A percentile compares a stretch with the other conserved stretches of the same genome.
These are phyloP conservation scores for Lunularia cruciata DNA, from an alignment of 225 moss, liverwort and hornwort genomes.

Conservation along the genomic window DNA sequence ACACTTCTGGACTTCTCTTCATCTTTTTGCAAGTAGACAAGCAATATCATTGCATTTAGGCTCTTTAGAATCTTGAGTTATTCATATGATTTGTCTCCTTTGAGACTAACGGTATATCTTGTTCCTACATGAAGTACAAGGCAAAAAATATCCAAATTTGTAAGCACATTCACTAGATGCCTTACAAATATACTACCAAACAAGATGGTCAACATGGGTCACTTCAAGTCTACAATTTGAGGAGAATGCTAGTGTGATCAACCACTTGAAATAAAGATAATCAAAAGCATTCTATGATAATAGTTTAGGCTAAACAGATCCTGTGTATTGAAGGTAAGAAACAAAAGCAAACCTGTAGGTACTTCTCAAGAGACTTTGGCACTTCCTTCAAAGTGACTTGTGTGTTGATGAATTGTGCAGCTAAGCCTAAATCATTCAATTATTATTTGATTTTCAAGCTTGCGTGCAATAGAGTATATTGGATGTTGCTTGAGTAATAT, in stretches of 20 bases:
- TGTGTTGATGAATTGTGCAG: too few species aligned
- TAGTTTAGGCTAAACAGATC: too few species aligned
- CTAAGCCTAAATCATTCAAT: too few species aligned
- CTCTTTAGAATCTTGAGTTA: slow-evolving; percentile 63
- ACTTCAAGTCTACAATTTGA: neutral
- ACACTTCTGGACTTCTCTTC: slow-evolving; percentile 88
- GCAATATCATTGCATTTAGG: slow-evolving; percentile 78
- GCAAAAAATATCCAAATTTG: neutral
- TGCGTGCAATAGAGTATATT: too few species aligned
- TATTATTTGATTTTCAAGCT: too few species aligned
- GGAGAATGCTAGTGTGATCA: too few species aligned
- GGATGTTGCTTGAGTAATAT: too few species aligned
- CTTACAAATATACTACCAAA: neutral
- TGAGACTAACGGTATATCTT: slow-evolving; percentile 73
- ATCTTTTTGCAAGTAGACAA: slow-evolving; percentile 68
- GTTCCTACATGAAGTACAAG: slow-evolving; percentile 47
- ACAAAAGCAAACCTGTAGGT: slow-evolving; percentile 50
- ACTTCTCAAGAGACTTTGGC: slow-evolving; percentile 51
- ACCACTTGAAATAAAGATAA: too few species aligned
- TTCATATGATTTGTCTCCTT: slow-evolving; percentile 82
- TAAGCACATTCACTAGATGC: neutral
- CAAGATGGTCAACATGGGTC: neutral
- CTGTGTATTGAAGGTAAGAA: neutral
- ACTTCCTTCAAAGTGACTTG: slow-evolving; percentile 77
- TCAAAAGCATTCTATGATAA: too few species aligned